A percentile compares a stretch with the other conserved stretches of the same genome.
These are phyloP conservation scores for Rhazya stricta DNA, from an alignment of 257 asterid genomes.

Conservation along the genomic window DNA sequence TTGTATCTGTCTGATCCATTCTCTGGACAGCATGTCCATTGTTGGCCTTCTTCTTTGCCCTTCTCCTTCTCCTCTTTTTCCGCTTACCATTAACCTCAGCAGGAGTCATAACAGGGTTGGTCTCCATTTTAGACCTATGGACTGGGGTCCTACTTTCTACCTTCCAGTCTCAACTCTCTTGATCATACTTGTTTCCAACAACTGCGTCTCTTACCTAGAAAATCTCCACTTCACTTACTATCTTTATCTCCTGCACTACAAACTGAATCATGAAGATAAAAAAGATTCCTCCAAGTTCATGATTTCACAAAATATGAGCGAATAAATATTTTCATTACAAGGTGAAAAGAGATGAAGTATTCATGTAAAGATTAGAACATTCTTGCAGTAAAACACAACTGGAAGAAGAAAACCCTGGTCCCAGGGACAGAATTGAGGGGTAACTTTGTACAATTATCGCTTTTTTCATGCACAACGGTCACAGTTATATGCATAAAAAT, in stretches of 20 bases:
- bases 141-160: background rate
- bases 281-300: background rate
- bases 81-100: slow-evolving; percentile 6
- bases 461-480: too few relatives aligned
- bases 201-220: background rate
- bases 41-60: background rate
- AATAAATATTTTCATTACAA: background rate
- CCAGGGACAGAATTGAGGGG: too few relatives aligned
- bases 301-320: background rate
- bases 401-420: background rate
- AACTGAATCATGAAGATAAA: background rate
- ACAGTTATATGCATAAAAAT: too few relatives aligned
- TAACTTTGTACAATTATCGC: too few relatives aligned
- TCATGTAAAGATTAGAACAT: background rate
- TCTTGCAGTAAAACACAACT: background rate
- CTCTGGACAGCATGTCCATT: background rate
- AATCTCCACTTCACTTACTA: background rate
- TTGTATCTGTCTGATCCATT: slow-evolving; percentile 5
- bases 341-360: background rate
- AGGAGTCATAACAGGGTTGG: slow-evolving; percentile 6
- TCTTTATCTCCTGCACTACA: background rate
- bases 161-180: background rate
- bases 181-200: background rate
- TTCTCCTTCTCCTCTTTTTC: slow-evolving; percentile 19
- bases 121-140: slow-evolving; percentile 13